Evolutionary conservation across 106 monocot genomes (phyloP), one percentile per base, ranked within the genome.

Genomic region (Acanthochlamys bracteata): DNA sequence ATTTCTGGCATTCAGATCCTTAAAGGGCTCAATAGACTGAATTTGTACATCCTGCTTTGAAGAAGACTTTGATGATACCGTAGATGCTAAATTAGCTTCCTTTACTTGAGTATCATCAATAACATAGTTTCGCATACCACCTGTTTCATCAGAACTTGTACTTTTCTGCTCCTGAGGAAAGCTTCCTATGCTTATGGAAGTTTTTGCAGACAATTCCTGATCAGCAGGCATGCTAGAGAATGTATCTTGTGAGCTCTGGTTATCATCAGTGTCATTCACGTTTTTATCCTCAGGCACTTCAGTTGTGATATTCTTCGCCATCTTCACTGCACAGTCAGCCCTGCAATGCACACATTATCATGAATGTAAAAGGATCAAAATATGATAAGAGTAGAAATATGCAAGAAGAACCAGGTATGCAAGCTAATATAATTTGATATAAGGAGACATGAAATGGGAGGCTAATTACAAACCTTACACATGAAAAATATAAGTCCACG

Each of bases 401-500:
- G n/a, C n/a, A n/a, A n/a, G n/a, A n/a, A n/a, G n/a, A n/a, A n/a
- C n/a, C 43, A 45, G 13, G 43, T 9, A 45, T 45, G 10, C 43
- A 45, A 45, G 13, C 43, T n/a, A n/a, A 45, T 45, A 45, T 9
- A 13, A 45, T 9, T 9, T 45, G 43, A 4, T 24, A 20, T 41
- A 7, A 53, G 19, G 16, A 19, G 25, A 16, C 9, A 65, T 57
- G 11, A 8, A 0, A 64, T 24, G 52, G 25, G 53, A 23, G 41
- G 20, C 59, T 51, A 8, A 21, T 20, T 58, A 82, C 84, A 71
- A 24, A 98, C 98, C 98, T 92, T 24, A 83, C 85, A 71, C 88
- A 98, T 65, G 98, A 92, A 80, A 98, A 98, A 75, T 89, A 98
- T 41, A 98, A 73, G 79, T 98, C 92, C 57, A 98, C 88, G 69